Percentiles rank a stretch among this genome's conserved stretches.
Conservation (phyloP, 768 basidiomycete genomes). For the Fomitopsis pulvina region DNA sequence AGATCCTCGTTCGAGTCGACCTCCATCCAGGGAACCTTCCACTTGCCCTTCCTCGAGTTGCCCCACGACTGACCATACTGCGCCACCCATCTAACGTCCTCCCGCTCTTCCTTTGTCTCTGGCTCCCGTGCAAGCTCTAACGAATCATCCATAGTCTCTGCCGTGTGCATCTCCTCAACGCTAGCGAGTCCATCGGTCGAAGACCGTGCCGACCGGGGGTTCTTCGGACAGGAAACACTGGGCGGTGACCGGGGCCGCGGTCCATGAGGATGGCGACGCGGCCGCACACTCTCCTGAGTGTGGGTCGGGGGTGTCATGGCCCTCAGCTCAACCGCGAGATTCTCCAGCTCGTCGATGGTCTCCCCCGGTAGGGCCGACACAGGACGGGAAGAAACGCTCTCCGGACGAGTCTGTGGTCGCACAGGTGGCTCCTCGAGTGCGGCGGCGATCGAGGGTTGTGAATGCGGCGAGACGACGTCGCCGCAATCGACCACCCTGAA, state of each 20-base stretch:
- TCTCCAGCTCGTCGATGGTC: conserved; percentile 13
- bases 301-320: conserved; percentile 1
- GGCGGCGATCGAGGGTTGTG: background rate
- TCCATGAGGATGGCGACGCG: background rate
- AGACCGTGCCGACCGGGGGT: background rate
- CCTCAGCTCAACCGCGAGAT: conserved; percentile 13
- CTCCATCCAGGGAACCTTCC: conserved; percentile 8
- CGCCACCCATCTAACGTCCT: conserved; percentile 9
- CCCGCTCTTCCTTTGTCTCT: background rate
- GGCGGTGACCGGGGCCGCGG: conserved; percentile 1
- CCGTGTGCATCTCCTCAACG: background rate
- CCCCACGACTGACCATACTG: conserved; percentile 12
- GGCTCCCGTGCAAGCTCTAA: conserved; percentile 2
- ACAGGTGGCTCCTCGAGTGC: background rate
- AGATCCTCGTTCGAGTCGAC: background rate
- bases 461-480: background rate
- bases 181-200: background rate
- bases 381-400: conserved; percentile 1
- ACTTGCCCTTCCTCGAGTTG: conserved; percentile 15
- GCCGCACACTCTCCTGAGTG: background rate
- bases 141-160: background rate
- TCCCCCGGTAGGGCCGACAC: background rate
- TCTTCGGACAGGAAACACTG: background rate
- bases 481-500: background rate
- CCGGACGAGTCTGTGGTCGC: background rate